A percentile compares a stretch with the other conserved stretches of the same genome.
Evolutionary conservation across 1,284 basidiomycete genomes (phyloP).

Genomic region (Meira nashicola): DNA sequence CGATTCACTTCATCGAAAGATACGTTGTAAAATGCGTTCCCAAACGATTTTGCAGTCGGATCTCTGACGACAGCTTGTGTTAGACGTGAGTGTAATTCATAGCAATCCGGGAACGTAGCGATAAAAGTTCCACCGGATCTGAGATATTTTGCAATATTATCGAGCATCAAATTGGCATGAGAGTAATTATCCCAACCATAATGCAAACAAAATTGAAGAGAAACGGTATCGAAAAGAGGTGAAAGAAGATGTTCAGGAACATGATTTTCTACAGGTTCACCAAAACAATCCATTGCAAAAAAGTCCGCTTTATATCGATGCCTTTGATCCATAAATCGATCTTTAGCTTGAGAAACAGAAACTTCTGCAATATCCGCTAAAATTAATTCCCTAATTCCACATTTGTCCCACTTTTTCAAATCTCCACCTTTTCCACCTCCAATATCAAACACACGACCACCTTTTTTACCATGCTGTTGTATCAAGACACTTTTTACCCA

Average conservation of each 20-base stretch:
- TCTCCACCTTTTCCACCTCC: constrained; percentile 99
- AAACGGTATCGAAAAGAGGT: constrained; percentile 80
- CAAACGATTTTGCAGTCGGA: constrained; percentile 70
- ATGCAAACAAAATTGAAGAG: constrained; percentile 99
- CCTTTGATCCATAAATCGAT: constrained; percentile 62
- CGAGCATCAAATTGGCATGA: constrained; percentile 85
- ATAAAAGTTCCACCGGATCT: constrained; percentile 80
- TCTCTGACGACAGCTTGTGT: constrained; percentile 61
- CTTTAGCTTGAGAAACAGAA: constrained; percentile 81
- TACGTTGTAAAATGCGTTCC: constrained; percentile 84
- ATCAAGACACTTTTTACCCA: constrained; percentile 97
- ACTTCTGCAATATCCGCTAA: constrained; percentile 85
- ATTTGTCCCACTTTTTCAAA: constrained; percentile 88
- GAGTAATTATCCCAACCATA: constrained; percentile 87
- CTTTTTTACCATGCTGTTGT: constrained; percentile 64
- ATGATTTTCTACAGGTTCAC: constrained; percentile 65
- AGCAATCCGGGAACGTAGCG: constrained; percentile 80
- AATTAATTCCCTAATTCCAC: constrained; percentile 72
- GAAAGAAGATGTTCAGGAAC: constrained; percentile 63
- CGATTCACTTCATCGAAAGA: constrained; percentile 62
- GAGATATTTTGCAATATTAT: constrained; percentile 78
- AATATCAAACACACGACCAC: constrained; percentile 82
- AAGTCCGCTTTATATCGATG: constrained; percentile 69
- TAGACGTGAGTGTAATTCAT: constrained; percentile 54
- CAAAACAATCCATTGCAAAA: constrained; percentile 82